phyloP scores from a whole-genome alignment of 768 basidiomycete genomes.

The Lactarius quietus region DNA sequence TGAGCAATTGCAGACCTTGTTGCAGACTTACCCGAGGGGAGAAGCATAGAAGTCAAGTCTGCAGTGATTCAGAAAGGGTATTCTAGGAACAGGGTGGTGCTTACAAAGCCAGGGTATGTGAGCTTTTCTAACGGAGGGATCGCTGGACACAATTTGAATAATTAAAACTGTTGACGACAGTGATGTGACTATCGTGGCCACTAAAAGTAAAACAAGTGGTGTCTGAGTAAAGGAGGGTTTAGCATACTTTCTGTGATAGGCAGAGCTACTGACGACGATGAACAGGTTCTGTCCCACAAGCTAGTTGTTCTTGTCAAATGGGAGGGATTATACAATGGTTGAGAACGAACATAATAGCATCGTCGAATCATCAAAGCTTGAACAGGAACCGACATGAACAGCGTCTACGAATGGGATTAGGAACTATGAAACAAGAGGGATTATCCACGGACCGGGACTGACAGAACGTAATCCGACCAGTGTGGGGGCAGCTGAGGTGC shows the following conservation, averaged over 20 bases:
- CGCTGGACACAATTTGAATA: neutral
- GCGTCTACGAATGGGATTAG: neutral
- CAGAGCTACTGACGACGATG: neutral
- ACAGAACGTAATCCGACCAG: neutral
- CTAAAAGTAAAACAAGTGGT: neutral
- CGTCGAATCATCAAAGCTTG: slow-evolving; percentile 5
- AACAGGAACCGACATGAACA: neutral
- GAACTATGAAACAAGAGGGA: neutral
- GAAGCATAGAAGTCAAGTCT: neutral
- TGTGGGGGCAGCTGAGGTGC: neutral
- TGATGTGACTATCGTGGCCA: neutral
- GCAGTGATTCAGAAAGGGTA: neutral
- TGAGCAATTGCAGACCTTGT: too few relatives aligned
- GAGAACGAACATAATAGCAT: neutral
- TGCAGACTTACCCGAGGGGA: neutral
- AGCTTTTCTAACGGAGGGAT: too few relatives aligned
- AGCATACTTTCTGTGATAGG: neutral
- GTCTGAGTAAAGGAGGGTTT: neutral
- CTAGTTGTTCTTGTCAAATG: neutral
- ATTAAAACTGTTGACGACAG: neutral
- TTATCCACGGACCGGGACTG: neutral
- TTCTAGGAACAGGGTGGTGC: neutral
- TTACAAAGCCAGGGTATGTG: neutral
- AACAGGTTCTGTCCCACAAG: neutral
- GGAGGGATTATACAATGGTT: too few relatives aligned